Conservation (phyloP, 2,329 filamentous ascomycete species). For the Pezicula neosporulosa region DNA sequence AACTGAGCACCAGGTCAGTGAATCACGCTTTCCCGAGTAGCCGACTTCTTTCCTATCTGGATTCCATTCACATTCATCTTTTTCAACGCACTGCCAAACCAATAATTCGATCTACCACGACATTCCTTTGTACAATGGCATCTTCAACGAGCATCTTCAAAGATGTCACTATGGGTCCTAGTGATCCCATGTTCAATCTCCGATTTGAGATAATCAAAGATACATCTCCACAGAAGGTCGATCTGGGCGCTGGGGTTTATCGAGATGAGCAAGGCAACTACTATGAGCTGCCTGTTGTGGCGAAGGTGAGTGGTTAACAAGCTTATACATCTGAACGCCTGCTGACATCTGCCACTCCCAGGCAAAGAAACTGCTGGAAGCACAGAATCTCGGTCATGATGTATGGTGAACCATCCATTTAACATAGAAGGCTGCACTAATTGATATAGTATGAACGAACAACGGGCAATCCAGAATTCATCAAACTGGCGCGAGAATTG, state of each 20-base stretch:
- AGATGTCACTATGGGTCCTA: conserved; percentile 22
- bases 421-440: background rate
- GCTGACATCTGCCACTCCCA: background rate
- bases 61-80: no score
- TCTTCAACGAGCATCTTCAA: conserved; percentile 15
- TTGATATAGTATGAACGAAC: conserved; percentile 30
- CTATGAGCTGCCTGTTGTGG: conserved; percentile 28
- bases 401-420: background rate
- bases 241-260: conserved; percentile 35
- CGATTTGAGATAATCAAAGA: conserved; percentile 29
- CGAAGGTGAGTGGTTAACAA: conserved; percentile 7
- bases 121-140: no score
- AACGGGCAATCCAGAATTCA: conserved; percentile 28
- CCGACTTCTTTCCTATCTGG: no score
- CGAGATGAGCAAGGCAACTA: conserved; percentile 30
- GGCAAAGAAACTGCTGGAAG: background rate
- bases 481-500: background rate
- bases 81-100: no score
- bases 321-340: background rate
- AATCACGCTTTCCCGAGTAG: no score
- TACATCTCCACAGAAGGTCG: conserved; percentile 27
- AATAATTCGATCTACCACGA: no score
- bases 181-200: conserved; percentile 31
- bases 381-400: background rate
- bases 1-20: no score